These are phyloP conservation scores for Fraxinus pennsylvanica DNA, from an alignment of 257 asterid genomes.

Conservation along the genomic window DNA sequence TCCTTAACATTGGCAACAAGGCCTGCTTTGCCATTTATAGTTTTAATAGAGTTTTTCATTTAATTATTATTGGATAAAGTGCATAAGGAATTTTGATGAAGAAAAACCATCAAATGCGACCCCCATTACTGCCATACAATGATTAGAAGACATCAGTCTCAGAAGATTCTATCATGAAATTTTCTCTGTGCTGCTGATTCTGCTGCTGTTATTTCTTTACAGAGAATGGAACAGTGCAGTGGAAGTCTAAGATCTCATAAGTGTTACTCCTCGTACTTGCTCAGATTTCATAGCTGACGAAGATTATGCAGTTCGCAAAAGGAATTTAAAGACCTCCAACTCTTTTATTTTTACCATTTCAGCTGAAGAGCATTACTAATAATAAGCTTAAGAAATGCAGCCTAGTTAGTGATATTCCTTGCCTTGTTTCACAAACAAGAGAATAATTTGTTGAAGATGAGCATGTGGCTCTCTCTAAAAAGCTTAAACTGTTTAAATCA, in stretches of 20 bases:
- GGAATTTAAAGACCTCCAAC: not conserved
- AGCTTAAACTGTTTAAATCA: too few relatives aligned
- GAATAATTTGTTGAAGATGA: not conserved
- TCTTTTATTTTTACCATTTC: not conserved
- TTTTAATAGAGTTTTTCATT: not conserved
- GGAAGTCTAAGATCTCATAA: not conserved
- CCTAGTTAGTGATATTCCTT: not conserved
- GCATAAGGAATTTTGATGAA: not conserved
- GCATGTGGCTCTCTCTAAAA: too few relatives aligned
- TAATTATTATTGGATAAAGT: not conserved
- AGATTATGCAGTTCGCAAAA: not conserved
- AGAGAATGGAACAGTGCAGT: not conserved
- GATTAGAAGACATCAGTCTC: constrained; percentile 2
- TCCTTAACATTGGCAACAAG: not conserved
- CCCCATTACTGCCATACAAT: not conserved
- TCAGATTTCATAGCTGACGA: not conserved
- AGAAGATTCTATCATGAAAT: constrained; percentile 2
- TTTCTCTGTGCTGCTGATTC: not conserved
- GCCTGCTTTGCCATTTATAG: not conserved
- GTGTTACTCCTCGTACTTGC: not conserved
- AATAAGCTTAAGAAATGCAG: not conserved
- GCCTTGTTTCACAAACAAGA: not conserved
- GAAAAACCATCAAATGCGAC: not conserved
- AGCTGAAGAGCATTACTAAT: not conserved
- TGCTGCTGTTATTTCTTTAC: not conserved